Conservation (phyloP, 495 filamentous ascomycete genomes). For the Aspergillus sclerotiicarbonarius region DNA sequence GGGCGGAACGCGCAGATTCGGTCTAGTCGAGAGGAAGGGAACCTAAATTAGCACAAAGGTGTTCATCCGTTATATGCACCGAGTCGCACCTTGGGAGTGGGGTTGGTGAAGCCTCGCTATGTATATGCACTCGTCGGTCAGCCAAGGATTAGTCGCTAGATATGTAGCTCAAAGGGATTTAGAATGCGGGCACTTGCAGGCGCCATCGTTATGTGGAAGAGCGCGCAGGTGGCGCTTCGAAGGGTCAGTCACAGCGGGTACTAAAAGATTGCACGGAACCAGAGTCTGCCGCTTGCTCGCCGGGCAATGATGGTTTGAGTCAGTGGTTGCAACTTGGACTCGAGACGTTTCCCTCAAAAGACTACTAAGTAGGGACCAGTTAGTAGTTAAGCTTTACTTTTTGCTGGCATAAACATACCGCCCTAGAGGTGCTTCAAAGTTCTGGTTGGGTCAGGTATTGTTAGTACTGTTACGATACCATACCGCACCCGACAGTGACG, state of each 20-base stretch:
- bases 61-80: not conserved
- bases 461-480: too few relatives aligned
- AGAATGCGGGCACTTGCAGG: constrained; percentile 8
- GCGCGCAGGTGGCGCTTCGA: not conserved
- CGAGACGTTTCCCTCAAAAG: too few relatives aligned
- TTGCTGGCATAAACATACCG: too few relatives aligned
- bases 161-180: not conserved
- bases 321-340: too few relatives aligned
- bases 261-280: not conserved
- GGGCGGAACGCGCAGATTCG: constrained; percentile 79
- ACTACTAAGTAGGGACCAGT: too few relatives aligned
- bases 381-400: too few relatives aligned
- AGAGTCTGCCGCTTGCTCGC: not conserved
- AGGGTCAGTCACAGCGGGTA: not conserved
- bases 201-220: constrained; percentile 8
- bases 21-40: constrained; percentile 50
- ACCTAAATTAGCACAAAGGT: not conserved
- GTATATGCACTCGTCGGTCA: not conserved
- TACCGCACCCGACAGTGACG: too few relatives aligned
- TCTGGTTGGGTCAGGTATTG: too few relatives aligned
- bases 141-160: not conserved
- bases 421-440: too few relatives aligned
- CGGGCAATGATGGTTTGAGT: too few relatives aligned
- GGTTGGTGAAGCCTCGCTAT: constrained; percentile 49
- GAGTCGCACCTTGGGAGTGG: constrained; percentile 46